phyloP scores from a whole-genome alignment of 441 rosid species.

The Pelargonium cotyledonis region DNA sequence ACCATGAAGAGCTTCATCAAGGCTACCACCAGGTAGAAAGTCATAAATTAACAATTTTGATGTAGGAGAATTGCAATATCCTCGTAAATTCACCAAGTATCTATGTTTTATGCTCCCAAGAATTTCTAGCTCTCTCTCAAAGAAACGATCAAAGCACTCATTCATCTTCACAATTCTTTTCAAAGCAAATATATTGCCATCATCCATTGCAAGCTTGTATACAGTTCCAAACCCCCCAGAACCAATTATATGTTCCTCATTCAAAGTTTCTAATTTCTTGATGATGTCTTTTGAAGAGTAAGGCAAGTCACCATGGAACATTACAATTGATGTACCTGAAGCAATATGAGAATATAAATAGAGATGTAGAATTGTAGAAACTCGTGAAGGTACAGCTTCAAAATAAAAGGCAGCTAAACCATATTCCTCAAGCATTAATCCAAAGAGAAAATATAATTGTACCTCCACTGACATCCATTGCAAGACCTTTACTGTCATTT shows the following conservation, averaged over 20 bases:
- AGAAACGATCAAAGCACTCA: slow-evolving; percentile 92
- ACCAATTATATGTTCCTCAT: slow-evolving; percentile 83
- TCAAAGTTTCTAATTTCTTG: slow-evolving; percentile 73
- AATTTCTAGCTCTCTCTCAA: slow-evolving; percentile 94
- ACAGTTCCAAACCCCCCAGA: slow-evolving; percentile 94
- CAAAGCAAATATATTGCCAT: slow-evolving; percentile 83
- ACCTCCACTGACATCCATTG: slow-evolving; percentile 92
- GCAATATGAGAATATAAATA: slow-evolving; percentile 18
- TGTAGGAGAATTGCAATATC: slow-evolving; percentile 95
- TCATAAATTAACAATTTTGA: slow-evolving; percentile 88
- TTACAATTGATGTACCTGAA: slow-evolving; percentile 89
- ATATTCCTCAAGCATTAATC: too few species aligned
- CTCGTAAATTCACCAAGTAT: slow-evolving; percentile 87
- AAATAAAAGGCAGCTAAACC: neutral
- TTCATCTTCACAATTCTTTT: slow-evolving; percentile 83
- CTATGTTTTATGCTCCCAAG: slow-evolving; percentile 98
- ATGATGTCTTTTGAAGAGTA: slow-evolving; percentile 91
- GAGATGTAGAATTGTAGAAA: slow-evolving; percentile 6
- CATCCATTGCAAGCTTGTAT: slow-evolving; percentile 95
- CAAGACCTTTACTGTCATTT: slow-evolving; percentile 70
- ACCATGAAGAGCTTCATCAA: slow-evolving; percentile 96
- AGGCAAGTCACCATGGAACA: slow-evolving; percentile 99
- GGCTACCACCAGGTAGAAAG: slow-evolving; percentile 92
- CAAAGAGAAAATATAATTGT: slow-evolving; percentile 8
- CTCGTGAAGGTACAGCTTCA: neutral